phyloP scores from a whole-genome alignment of 495 filamentous ascomycete species.

The Podospora anserina region DNA sequence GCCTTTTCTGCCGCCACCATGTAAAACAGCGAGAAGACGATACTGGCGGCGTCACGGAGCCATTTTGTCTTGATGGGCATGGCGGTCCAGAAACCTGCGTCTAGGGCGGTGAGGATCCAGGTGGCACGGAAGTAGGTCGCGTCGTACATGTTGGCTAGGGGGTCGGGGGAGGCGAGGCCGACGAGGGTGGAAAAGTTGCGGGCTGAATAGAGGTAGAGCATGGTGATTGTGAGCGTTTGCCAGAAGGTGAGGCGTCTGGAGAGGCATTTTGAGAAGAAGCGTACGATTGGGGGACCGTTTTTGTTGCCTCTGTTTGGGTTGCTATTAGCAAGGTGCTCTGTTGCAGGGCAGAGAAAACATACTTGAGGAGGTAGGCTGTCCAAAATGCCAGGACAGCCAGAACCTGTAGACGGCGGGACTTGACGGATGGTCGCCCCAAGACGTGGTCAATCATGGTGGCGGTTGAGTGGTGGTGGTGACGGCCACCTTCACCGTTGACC shows the following conservation, averaged over 20 bases:
- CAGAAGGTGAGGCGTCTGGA: constrained; percentile 68
- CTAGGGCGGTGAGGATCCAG: constrained; percentile 91
- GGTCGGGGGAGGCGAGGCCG: constrained; percentile 88
- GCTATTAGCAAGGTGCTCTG: neutral
- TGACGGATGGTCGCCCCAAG: constrained; percentile 81
- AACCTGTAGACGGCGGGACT: constrained; percentile 90
- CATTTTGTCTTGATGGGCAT: constrained; percentile 85
- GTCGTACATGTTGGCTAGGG: constrained; percentile 89
- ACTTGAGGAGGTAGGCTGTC: constrained; percentile 79
- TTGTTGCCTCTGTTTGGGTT: constrained; percentile 63
- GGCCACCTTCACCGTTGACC: neutral
- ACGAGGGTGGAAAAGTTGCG: constrained; percentile 92
- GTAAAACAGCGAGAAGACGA: constrained; percentile 85
- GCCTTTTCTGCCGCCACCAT: constrained; percentile 88
- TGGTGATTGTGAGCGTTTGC: constrained; percentile 83
- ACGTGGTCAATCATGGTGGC: constrained; percentile 71
- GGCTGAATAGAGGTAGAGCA: constrained; percentile 85
- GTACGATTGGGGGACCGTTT: constrained; percentile 78
- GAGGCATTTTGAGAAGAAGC: constrained; percentile 67
- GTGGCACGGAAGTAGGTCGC: constrained; percentile 95
- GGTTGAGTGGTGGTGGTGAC: neutral
- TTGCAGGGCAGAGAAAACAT: constrained; percentile 22
- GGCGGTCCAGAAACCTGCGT: constrained; percentile 97
- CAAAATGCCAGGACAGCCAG: constrained; percentile 87
- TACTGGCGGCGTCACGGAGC: constrained; percentile 74